Evolutionary conservation across 164 flowering plant species (phyloP).

Genomic region (Magnolia sinica): DNA sequence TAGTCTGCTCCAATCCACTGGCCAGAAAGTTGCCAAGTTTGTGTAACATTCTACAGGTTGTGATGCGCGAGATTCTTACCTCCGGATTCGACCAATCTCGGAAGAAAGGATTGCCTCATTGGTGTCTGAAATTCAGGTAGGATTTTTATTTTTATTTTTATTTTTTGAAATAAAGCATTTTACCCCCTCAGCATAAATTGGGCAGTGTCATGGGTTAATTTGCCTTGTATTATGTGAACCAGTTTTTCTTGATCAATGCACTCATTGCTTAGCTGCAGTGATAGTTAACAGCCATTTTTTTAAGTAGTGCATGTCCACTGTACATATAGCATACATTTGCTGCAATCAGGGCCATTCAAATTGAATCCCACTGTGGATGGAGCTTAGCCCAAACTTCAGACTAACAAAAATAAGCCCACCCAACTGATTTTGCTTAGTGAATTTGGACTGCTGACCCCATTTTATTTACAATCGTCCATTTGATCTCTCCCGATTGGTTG

Average conservation of each 20-base stretch:
- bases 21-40: neutral
- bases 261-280: neutral
- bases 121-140: neutral
- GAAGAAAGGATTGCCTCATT: neutral
- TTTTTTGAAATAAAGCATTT: neutral
- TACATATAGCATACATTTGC: too few relatives aligned
- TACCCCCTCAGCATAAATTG: neutral
- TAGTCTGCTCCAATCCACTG: slow-evolving; percentile 15
- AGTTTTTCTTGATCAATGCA: neutral
- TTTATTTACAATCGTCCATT: too few relatives aligned
- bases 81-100: neutral
- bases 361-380: too few relatives aligned
- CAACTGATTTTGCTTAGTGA: too few relatives aligned
- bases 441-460: too few relatives aligned
- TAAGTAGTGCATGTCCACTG: too few relatives aligned
- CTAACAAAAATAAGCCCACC: too few relatives aligned
- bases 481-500: too few relatives aligned
- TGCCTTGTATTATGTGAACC: neutral
- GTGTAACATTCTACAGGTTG: neutral
- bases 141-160: neutral
- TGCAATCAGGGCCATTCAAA: too few relatives aligned
- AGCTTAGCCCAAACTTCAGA: too few relatives aligned
- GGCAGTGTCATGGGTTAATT: neutral
- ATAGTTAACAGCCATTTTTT: too few relatives aligned
- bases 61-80: neutral